phyloP scores from a whole-genome alignment of 2,329 filamentous ascomycete genomes.

The Bisporella sp. region DNA sequence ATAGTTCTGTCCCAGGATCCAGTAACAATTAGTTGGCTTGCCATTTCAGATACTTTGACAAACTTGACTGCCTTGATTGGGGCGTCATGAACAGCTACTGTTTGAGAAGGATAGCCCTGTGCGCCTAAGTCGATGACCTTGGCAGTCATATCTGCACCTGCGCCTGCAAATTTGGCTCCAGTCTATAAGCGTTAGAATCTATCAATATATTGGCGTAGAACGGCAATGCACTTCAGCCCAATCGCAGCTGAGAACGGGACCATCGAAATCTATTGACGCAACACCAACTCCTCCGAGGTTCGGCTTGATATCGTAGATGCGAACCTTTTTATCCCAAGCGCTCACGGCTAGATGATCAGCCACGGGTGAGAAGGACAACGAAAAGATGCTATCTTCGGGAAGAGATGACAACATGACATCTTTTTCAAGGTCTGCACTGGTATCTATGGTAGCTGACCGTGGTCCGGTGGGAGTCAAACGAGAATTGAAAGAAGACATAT shows the following conservation, averaged over 20 bases:
- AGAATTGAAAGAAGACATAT: neutral
- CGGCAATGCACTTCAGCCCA: constrained; percentile 68
- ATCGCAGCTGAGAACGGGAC: constrained; percentile 71
- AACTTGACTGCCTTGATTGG: constrained; percentile 71
- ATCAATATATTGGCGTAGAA: constrained; percentile 4
- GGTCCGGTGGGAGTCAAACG: neutral
- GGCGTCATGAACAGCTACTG: constrained; percentile 76
- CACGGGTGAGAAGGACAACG: constrained; percentile 70
- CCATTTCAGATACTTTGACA: constrained; percentile 55
- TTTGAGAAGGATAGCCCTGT: constrained; percentile 49
- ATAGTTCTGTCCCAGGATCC: constrained; percentile 85
- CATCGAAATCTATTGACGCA: constrained; percentile 75
- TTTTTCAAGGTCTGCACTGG: constrained; percentile 33
- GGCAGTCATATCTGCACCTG: constrained; percentile 80
- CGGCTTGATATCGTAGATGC: constrained; percentile 81
- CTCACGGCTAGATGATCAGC: constrained; percentile 79
- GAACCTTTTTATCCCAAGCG: constrained; percentile 95
- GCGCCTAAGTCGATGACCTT: constrained; percentile 74
- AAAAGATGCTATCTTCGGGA: constrained; percentile 82
- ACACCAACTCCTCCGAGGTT: constrained; percentile 73
- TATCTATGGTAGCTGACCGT: too few relatives aligned
- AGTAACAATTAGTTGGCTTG: constrained; percentile 76
- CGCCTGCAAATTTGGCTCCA: constrained; percentile 77
- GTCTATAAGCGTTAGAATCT: constrained; percentile 51
- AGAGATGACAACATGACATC: constrained; percentile 72